Evolutionary conservation across 257 asterid genomes (phyloP), one percentile per base, ranked within the genome.

Genomic region (Solanum verrucosum): DNA sequence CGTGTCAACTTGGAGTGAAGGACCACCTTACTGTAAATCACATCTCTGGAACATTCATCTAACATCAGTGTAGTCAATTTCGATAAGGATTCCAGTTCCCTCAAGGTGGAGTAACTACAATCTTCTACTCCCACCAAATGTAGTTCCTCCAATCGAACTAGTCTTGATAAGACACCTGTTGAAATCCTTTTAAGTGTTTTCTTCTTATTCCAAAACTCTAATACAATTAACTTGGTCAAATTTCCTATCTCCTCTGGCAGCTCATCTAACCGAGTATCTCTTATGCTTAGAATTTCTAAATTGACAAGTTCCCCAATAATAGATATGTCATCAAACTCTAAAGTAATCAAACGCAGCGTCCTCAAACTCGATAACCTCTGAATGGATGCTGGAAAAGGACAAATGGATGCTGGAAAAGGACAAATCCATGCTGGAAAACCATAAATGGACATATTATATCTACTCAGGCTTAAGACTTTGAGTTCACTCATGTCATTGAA

Each of bases 141-240:
- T 20, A 88, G 27, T 16, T 88, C 90, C 83, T 88, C 87, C 33
- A 88, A 79, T 31, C 11, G 86, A 60, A 7, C 14, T 49, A 88
- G 20, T 9, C 23, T 21, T 15, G 20, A 31, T 77, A 74, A 40
- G 72, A 74, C 46, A n/a, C 83, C 88, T 59, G 25, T 2, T 16
- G 25, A 68, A 84, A 84, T 31, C 42, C 77, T 70, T 7, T 4
- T 0, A 16, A 68, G 29, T 8, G 23, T 1, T 11, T 16, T 12
- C 0, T 3, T 20, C 25, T 59, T 4, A 5, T 60, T 42, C 52
- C 75, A 74, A 31, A 88, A 31, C 44, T 65, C 84, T 31, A 88
- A 49, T 25, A 52, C 11, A 75, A 42, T 88, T 68, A 88, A 35
- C 15, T 88, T 79, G 65, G 74, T 31, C 38, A 85, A 78, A 18